Percentiles rank a stretch among this genome's conserved stretches.
Conservation (phyloP, 1,284 basidiomycete genomes). For the Tetrapyrgos nigripes region DNA sequence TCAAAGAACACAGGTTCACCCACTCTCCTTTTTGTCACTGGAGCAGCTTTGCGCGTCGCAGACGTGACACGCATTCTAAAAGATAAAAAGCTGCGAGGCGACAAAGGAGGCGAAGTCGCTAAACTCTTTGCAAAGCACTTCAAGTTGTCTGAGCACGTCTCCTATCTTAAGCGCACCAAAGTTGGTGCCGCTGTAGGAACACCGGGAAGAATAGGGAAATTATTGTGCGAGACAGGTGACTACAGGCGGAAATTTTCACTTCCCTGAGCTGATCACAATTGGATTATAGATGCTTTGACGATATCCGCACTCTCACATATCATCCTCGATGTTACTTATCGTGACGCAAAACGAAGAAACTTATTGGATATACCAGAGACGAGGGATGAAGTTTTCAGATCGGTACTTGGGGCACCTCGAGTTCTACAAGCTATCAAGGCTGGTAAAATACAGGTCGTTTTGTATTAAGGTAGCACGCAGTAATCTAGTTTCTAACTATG, state of each 20-base stretch:
- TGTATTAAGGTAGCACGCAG: slow-evolving; percentile 72
- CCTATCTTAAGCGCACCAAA: slow-evolving; percentile 76
- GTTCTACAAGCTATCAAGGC: slow-evolving; percentile 67
- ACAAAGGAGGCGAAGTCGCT: slow-evolving; percentile 83
- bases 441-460: slow-evolving; percentile 77
- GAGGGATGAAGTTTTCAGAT: slow-evolving; percentile 80
- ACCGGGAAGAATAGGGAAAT: slow-evolving; percentile 80
- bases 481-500: too few species aligned
- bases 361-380: slow-evolving; percentile 85
- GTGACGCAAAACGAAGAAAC: slow-evolving; percentile 76
- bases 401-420: slow-evolving; percentile 66
- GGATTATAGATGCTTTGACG: slow-evolving; percentile 63
- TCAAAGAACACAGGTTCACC: slow-evolving; percentile 80
- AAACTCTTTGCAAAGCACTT: slow-evolving; percentile 89
- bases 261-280: slow-evolving; percentile 3
- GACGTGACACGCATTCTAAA: slow-evolving; percentile 78
- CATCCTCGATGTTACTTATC: slow-evolving; percentile 74
- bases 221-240: slow-evolving; percentile 78
- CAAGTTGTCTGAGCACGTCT: slow-evolving; percentile 81
- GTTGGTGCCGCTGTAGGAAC: slow-evolving; percentile 84
- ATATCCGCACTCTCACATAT: slow-evolving; percentile 81
- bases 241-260: background rate
- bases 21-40: slow-evolving; percentile 77
- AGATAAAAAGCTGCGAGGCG: slow-evolving; percentile 69
- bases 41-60: slow-evolving; percentile 80